Evolutionary conservation across 1,139 yeast genomes (phyloP).

Genomic region (Debaryomyces robertsiae): DNA sequence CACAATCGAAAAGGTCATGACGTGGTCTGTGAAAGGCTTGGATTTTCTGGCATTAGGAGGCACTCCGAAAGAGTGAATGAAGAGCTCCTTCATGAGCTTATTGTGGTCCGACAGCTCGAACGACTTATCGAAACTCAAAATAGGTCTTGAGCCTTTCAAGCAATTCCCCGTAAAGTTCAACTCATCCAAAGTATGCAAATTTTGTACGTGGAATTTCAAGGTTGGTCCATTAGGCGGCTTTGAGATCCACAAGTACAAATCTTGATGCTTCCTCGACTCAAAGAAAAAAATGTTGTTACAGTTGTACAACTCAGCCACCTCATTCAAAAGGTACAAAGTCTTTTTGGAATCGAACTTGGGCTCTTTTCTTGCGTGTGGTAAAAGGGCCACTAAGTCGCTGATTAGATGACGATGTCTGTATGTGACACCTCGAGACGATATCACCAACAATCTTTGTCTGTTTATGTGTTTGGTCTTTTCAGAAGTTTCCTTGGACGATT

Average conservation of each 20-base stretch:
- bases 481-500: constrained; percentile 43
- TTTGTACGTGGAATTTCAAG: constrained; percentile 88
- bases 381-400: constrained; percentile 70
- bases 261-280: constrained; percentile 96
- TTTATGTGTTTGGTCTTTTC: constrained; percentile 61
- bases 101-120: constrained; percentile 65
- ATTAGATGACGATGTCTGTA: constrained; percentile 94
- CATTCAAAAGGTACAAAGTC: constrained; percentile 84
- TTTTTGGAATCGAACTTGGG: constrained; percentile 94
- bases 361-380: constrained; percentile 96
- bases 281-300: constrained; percentile 94
- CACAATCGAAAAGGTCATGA: constrained; percentile 87
- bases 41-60: constrained; percentile 95
- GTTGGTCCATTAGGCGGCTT: constrained; percentile 99
- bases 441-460: constrained; percentile 79
- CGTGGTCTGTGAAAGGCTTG: constrained; percentile 95
- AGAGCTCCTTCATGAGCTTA: constrained; percentile 79
- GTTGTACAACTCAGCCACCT: constrained; percentile 94
- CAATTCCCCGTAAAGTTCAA: constrained; percentile 96
- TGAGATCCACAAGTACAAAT: constrained; percentile 89
- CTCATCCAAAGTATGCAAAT: constrained; percentile 94
- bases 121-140: constrained; percentile 80
- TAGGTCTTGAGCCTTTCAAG: constrained; percentile 93
- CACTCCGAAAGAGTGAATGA: constrained; percentile 88
- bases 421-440: constrained; percentile 93